These are phyloP conservation scores for Alternaria ventricosa DNA, from an alignment of 2,329 filamentous ascomycete species.

Conservation along the genomic window DNA sequence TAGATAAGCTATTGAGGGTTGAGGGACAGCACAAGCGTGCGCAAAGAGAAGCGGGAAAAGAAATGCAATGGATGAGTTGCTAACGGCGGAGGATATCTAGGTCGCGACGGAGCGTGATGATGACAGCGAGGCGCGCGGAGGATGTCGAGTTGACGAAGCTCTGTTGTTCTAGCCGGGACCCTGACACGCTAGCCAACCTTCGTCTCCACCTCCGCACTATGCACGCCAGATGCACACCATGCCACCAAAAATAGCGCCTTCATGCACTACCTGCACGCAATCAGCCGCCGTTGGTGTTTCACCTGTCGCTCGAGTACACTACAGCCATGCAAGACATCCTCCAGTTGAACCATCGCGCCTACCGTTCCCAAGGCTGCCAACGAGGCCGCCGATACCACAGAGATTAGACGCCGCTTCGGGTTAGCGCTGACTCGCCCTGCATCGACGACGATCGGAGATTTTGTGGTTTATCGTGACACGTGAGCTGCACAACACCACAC, in stretches of 20 bases:
- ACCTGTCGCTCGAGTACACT: constrained; percentile 3
- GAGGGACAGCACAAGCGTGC: neutral
- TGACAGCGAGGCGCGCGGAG: constrained; percentile 12
- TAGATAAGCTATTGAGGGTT: neutral
- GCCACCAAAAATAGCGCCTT: constrained; percentile 27
- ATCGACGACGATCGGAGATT: neutral
- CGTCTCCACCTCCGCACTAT: constrained; percentile 21
- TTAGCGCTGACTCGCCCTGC: neutral
- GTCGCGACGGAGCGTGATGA: constrained; percentile 4
- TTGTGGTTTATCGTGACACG: neutral
- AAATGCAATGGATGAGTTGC: neutral
- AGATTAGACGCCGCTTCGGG: neutral
- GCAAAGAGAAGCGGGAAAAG: neutral
- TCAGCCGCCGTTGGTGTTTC: constrained; percentile 22
- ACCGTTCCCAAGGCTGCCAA: neutral
- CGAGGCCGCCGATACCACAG: neutral
- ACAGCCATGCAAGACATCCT: neutral
- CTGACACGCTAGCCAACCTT: constrained; percentile 18
- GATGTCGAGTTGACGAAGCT: constrained; percentile 19
- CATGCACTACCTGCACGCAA: constrained; percentile 12
- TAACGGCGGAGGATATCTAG: constrained; percentile 1
- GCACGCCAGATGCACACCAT: constrained; percentile 20
- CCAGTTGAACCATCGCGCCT: too few species aligned
- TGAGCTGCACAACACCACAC: neutral
- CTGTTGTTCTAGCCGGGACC: constrained; percentile 13